Evolutionary conservation across 2,329 filamentous ascomycete species (phyloP).

Genomic region (Colletotrichum somersetense): DNA sequence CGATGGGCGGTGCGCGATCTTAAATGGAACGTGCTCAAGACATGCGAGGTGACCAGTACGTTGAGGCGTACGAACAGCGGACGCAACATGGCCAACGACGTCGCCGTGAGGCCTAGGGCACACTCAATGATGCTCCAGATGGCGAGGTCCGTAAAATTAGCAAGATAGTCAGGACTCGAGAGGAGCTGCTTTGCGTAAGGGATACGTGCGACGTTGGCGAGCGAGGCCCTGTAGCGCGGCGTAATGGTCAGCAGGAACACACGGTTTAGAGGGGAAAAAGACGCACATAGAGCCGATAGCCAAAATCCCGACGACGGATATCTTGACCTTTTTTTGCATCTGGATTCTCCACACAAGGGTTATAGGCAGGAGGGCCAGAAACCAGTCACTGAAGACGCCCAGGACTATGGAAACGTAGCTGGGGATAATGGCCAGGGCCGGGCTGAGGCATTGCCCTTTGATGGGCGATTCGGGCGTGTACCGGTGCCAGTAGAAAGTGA

Average conservation of each 20-base stretch:
- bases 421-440: background rate
- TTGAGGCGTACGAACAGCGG: background rate
- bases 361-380: background rate
- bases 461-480: background rate
- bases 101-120: background rate
- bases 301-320: background rate
- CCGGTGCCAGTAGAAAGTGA: background rate
- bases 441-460: background rate
- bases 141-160: background rate
- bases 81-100: background rate
- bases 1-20: background rate
- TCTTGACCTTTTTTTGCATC: background rate
- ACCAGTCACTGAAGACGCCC: background rate
- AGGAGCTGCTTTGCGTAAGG: background rate
- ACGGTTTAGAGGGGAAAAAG: background rate
- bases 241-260: background rate
- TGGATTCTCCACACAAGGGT: background rate
- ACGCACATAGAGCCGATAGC: background rate
- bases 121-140: background rate
- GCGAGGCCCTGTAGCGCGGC: background rate
- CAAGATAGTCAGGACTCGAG: background rate
- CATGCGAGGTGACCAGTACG: background rate
- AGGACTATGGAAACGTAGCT: background rate
- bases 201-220: background rate
- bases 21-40: background rate